Evolutionary conservation across 495 filamentous ascomycete species (phyloP), one percentile per base, ranked within the genome.

Genomic region (Bathelium albidoporum): DNA sequence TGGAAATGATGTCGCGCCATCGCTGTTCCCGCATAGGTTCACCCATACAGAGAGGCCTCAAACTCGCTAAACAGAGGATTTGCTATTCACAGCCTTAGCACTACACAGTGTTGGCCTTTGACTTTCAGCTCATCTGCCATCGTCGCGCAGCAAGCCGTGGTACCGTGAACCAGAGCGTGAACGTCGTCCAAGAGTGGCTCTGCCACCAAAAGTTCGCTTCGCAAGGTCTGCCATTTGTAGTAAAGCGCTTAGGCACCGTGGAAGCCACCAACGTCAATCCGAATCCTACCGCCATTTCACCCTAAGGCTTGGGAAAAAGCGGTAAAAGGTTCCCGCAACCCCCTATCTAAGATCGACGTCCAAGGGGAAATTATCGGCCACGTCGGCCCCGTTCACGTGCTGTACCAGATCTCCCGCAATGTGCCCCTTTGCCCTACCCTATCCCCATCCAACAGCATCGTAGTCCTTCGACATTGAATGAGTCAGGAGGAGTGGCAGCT

Each of bases 21-120:
- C 49, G 29, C 24, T 9, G 44, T 22, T 16, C 22, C 24, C 49
- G 49, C 5, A 55, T 55, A 24, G 49, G 29, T 28, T 29, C 29
- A 24, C 49, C 49, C 49, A 11, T 55, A 55, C 29, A 55, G 49
- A 26, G 49, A 55, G 20, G 5, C 5, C 49, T 55, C 49, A 55
- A 55, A 55, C 49, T 55, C 12, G 29, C 49, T 55, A 55, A 26
- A 55, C 49, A 55, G 49, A 55, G 24, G 49, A 12, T 26, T 55
- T 55, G 22, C 49, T 55, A 55, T 55, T 55, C 49, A 55, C 49
- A 55, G 49, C 49, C 49, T 55, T 55, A 29, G 24, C 2, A 28
- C 20, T 12, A 28, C n/a, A 28, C 22, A n/a, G 20, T 11, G 10
- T n/a, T 11, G 3, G 3, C n/a, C 9, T 49, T 18, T 18, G 20